Base-by-base conservation (phyloP, 108 stramenopile genomes). In the Discostella pseudostelligera region DNA sequence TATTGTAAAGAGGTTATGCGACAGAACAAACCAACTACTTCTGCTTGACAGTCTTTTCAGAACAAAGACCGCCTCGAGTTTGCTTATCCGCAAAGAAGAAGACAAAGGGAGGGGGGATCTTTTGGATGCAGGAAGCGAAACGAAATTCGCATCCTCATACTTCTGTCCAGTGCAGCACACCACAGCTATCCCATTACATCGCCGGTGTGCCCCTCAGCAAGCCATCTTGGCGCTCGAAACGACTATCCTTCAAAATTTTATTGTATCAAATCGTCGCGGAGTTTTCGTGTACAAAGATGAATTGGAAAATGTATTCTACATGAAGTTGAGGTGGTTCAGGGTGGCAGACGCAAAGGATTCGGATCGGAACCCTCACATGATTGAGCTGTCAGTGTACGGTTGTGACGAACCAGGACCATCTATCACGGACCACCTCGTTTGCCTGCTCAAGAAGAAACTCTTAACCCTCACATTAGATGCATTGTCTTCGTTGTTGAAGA, bases 251-350 rank as follows among this genome's bases (percentile, higher is more conserved):
- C 87, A 89, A 56, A 85, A 80, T 42, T 89, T 92, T 61, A 75
- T 88, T 16, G 64, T 92, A n/a, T 83, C 80, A 9, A 92, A 92
- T 63, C 65, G 83, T 57, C 43, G 56, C 3, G 73, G 83, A 47
- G 47, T 81, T 16, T 92, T 86, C 72, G 84, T 84, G 32, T 92
- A 89, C 65, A 88, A 83, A 62, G 90, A 92, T 69, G 87, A 87
- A 72, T 57, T 35, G 35, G 81, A 75, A 43, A 74, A 73, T 32
- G 81, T 92, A 19, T 89, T 87, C 59, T 92, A 92, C 80, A 84
- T 89, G 86, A 78, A 60, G n/a, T 59, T 92, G 8, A 48, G 14
- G 6, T 51, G 60, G 39, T 68, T 42, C 50, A 61, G 37, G 20
- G 51, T 25, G 29, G 17, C 40, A n/a, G 53, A 62, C 5, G 9